phyloP scores from a whole-genome alignment of 2,329 filamentous ascomycete genomes.

The Diaporthe destruens region DNA sequence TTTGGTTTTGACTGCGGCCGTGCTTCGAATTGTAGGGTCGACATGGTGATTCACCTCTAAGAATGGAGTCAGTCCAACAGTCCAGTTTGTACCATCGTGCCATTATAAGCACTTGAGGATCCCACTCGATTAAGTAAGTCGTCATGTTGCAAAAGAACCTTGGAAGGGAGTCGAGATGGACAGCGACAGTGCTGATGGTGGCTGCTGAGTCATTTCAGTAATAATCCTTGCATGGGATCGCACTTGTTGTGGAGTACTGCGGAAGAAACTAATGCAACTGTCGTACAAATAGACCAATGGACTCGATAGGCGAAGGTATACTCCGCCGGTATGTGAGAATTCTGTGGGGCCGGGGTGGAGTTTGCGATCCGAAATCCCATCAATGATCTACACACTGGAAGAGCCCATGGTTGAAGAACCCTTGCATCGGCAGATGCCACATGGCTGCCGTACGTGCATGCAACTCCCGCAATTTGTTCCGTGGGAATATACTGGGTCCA shows the following conservation, averaged over 20 bases:
- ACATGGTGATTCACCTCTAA: neutral
- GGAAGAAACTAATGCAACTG: neutral
- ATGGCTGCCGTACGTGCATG: conserved; percentile 1
- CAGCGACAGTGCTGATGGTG: neutral
- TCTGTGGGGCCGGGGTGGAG: neutral
- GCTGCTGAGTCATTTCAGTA: neutral
- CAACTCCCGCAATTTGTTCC: conserved; percentile 21
- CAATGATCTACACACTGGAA: neutral
- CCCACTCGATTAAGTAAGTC: neutral
- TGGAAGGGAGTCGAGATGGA: no score
- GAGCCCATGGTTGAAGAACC: neutral
- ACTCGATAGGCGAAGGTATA: neutral
- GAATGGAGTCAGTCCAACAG: neutral
- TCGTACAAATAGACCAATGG: conserved; percentile 4
- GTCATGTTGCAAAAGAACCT: neutral
- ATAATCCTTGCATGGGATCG: neutral
- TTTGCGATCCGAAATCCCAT: neutral
- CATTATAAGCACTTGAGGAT: neutral
- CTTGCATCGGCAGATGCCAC: neutral
- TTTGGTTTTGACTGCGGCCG: conserved; percentile 5
- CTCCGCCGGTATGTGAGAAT: neutral
- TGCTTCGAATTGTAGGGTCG: neutral
- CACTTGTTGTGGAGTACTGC: neutral
- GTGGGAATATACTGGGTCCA: conserved; percentile 3
- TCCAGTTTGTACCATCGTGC: no score